Evolutionary conservation across 2,329 filamentous ascomycete species (phyloP), one percentile per base, ranked within the genome.

Genomic region (Apiospora kogelbergensis): DNA sequence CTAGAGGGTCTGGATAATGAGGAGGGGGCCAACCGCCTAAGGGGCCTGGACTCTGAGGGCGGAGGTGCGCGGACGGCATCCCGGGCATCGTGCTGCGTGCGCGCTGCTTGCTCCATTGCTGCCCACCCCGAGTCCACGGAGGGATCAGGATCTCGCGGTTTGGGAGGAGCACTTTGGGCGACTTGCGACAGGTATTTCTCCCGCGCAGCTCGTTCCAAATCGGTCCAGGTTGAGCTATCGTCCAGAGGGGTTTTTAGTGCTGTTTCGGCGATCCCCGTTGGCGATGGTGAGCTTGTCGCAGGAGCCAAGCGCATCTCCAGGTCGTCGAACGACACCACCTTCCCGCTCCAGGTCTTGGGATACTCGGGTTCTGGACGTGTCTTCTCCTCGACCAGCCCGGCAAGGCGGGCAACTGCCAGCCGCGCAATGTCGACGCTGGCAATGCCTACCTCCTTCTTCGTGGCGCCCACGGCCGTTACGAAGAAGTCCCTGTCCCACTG

Each of bases 281-380:
- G 33, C 17, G 33, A 17, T 60, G 17, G 37, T 11, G 37, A 24
- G 11, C 26, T 66, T 48, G 37, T 26, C 15, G 33, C 6, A 37
- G 46, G 48, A 20, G 48, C 33, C 30, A 20, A 13, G 3, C 30
- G n/a, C 37, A 60, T 40, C 48, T 67, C 66, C n/a, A 80, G 64
- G 33, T 80, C 77, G n/a, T 80, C 79, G 46, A 80, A 80, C 9
- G 79, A 78, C 63, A 80, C 64, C 20, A 77, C 70, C 63, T 79
- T 76, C n/a, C 79, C 78, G 17, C 76, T 72, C 75, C 76, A 80
- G 10, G 77, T 80, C 72, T 82, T 77, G 6, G 80, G 76, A 57
- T 77, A 77, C 46, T 80, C 76, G 1, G 53, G 60, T 37, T 76
- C 69, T 20, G 74, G 73, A 24, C 72, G 71, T 13, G 33, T 65